Evolutionary conservation across 768 basidiomycete species (phyloP), one percentile per base, ranked within the genome.

Genomic region (Sporobolomyces pararoseus): DNA sequence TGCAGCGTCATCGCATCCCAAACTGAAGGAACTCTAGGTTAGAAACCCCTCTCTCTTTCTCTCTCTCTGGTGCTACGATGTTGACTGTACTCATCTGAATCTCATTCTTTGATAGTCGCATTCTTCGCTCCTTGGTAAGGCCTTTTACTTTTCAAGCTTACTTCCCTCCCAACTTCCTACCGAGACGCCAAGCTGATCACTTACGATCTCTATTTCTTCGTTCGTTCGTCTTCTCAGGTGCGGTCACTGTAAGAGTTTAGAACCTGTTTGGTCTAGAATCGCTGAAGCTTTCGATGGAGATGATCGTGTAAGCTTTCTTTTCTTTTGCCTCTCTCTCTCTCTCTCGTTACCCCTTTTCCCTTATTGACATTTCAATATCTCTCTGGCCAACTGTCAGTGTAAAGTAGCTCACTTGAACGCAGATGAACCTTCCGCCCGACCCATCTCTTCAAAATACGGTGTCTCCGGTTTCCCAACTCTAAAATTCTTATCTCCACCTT

Each of bases 331-430:
- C 50, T 32, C 19, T 4, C 53, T 21, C 12, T 9, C 72, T 35
- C 70, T 16, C 35, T 10, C 31, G 29, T 17, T 5, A 4, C 25
- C 14, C n/a, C 23, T 23, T 31, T 31, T 21, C 57, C 39, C 25
- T 25, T 44, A 6, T 27, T 5, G 37, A 17, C 12, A 21, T 49
- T 23, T 42, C 39, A 42, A 9, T 42, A 21, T 13, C 47, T 7
- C 47, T 17, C 29, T n/a, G 2, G 1, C 62, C 4, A 19, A 1
- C 1, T 13, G 7, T 35, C 71, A 92, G 90, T 93, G 91, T 78
- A 80, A 95, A 64, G 85, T 99, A 64, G 93, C 91, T 34, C 91
- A 95, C 79, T 81, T 97, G 68, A 87, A 98, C 80, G 92, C 89
- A 27, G 92, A 98, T 78, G 89, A 89, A 46, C 83, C 86, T 70